Evolutionary conservation across 2,329 filamentous ascomycete species (phyloP), one percentile per base, ranked within the genome.

Genomic region (Coniella lustricola): DNA sequence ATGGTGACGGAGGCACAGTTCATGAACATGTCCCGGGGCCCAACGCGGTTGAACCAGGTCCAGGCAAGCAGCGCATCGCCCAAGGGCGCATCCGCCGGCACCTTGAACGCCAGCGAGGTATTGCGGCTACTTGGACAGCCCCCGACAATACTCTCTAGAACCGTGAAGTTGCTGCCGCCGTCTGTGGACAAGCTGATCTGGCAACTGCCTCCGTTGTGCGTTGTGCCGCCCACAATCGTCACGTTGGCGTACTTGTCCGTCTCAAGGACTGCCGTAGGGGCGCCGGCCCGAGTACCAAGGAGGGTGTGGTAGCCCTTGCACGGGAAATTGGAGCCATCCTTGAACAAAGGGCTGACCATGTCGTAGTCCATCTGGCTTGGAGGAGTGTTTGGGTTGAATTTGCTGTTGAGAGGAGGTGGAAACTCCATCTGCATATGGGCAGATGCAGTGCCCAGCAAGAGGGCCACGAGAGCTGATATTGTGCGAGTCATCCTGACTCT

Each of bases 11-110:
- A 73, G 7, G 87, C 86, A 61, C 87, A 93, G 68, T 89, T 88
- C 84, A 89, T 89, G 75, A 93, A 93, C 78, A 86, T 87, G 64
- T 91, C 87, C 41, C 87, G 77, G 67, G 90, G 90, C 21, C 87
- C 86, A 35, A 85, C 66, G 55, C 81, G 71, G 71, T 89, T 89
- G 69, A 86, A 84, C 84, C 84, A 87, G 21, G 80, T 81, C 87
- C 87, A 91, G 33, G 81, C 80, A 44, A 90, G 76, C 38, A 90
- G 64, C 49, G 80, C 84, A 31, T 82, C 76, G 65, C 66, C 71
- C 52, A 66, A 60, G 29, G 80, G 79, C 1, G 80, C 78, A 55
- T 84, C 79, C 2, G 67, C 64, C 8, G 86, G 86, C 29, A 90
- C 67, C 29, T 71, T 77, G 64, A 90, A 90, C 56, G 75, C 66